Percentiles rank a stretch among this genome's conserved stretches.
phyloP scores from a whole-genome alignment of 352 stramenopile species.

The Phytophthora sojae region DNA sequence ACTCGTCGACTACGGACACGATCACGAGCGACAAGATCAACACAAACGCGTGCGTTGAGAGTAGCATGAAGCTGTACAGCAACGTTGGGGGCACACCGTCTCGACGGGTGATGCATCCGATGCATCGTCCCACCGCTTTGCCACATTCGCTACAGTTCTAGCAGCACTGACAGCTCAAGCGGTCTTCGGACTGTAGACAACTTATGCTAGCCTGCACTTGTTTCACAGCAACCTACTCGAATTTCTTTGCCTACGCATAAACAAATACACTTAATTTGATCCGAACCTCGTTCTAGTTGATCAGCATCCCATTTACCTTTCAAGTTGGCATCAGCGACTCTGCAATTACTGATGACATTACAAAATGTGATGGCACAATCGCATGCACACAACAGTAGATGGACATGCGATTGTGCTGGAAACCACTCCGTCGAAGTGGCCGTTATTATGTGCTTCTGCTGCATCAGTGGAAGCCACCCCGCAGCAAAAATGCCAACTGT shows the following conservation, averaged over 20 bases:
- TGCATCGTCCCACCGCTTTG: background rate
- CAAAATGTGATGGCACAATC: no score
- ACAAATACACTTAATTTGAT: background rate
- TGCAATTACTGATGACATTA: no score
- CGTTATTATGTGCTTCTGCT: background rate
- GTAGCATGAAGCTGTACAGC: slow-evolving; percentile 6
- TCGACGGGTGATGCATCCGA: background rate
- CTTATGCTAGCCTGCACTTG: background rate
- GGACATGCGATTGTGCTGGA: background rate
- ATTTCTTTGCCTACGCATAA: background rate
- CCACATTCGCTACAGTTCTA: background rate
- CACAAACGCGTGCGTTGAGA: background rate
- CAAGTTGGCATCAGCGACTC: no score
- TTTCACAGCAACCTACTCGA: background rate
- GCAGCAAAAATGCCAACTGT: background rate
- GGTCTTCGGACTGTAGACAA: background rate
- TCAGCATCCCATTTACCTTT: no score
- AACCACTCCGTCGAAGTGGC: background rate
- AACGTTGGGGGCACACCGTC: background rate
- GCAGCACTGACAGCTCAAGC: background rate
- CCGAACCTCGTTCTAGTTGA: no score
- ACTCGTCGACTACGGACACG: background rate
- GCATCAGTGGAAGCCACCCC: background rate
- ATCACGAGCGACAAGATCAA: slow-evolving; percentile 11
- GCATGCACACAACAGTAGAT: no score